phyloP scores from a whole-genome alignment of 306 rosid species.

The Heteromeles arbutifolia region DNA sequence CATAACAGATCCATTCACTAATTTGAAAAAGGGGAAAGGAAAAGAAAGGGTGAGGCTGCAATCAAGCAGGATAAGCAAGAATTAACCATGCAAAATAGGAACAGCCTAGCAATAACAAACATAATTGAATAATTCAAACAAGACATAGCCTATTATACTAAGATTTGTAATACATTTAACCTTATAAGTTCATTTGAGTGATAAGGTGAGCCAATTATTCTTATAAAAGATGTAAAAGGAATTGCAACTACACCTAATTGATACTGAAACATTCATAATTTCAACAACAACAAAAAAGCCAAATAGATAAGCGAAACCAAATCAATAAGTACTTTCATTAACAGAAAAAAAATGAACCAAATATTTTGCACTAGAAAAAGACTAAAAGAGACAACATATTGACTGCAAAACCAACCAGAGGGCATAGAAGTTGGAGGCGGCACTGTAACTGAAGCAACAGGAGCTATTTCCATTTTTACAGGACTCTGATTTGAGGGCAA shows the following conservation, averaged over 20 bases:
- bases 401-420: slow-evolving; percentile 43
- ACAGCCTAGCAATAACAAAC: slow-evolving; percentile 1
- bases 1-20: slow-evolving; percentile 74
- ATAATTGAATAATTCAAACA: background rate
- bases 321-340: background rate
- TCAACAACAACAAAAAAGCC: background rate
- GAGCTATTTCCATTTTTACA: slow-evolving; percentile 70
- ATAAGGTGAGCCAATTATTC: background rate
- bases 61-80: slow-evolving; percentile 19
- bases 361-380: background rate
- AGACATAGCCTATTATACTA: background rate
- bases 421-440: slow-evolving; percentile 67
- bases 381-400: background rate
- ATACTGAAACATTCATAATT: background rate
- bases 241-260: background rate
- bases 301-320: background rate
- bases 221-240: background rate
- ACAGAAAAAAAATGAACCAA: too few relatives aligned
- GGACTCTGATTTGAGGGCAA: slow-evolving; percentile 73
- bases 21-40: slow-evolving; percentile 9
- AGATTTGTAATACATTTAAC: background rate
- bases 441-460: slow-evolving; percentile 64
- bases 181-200: background rate
- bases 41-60: slow-evolving; percentile 2
- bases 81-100: slow-evolving; percentile 9